These are phyloP conservation scores for Trametes elegans DNA, from an alignment of 768 basidiomycete genomes.

Conservation along the genomic window DNA sequence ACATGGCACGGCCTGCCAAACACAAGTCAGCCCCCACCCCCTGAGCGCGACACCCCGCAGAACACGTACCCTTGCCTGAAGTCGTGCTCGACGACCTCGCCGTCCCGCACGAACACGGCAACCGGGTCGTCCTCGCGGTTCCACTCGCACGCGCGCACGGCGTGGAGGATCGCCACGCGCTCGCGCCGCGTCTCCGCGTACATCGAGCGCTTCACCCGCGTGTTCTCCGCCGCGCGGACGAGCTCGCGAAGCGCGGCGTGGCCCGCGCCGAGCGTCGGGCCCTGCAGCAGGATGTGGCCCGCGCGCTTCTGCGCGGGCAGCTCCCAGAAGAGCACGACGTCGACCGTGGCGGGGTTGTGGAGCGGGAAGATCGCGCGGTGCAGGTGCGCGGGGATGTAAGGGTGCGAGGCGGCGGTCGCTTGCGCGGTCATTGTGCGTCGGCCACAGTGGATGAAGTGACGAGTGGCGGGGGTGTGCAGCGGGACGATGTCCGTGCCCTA, in stretches of 20 bases:
- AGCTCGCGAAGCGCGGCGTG: constrained; percentile 64
- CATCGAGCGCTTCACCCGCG: constrained; percentile 77
- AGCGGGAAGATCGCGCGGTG: constrained; percentile 74
- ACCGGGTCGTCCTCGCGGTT: constrained; percentile 79
- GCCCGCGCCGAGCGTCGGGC: constrained; percentile 61
- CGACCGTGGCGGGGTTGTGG: constrained; percentile 68
- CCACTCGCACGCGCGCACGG: constrained; percentile 70
- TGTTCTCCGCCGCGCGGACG: constrained; percentile 56
- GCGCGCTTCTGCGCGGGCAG: constrained; percentile 55
- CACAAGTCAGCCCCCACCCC: not conserved
- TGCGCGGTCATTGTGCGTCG: constrained; percentile 43
- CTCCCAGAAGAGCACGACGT: constrained; percentile 77
- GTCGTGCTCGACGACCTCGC: constrained; percentile 51
- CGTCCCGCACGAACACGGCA: constrained; percentile 47
- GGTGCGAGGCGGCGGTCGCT: constrained; percentile 40
- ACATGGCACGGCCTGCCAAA: constrained; percentile 52
- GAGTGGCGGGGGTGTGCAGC: constrained; percentile 31
- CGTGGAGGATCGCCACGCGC: constrained; percentile 61
- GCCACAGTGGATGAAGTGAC: constrained; percentile 49
- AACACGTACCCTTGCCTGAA: constrained; percentile 66
- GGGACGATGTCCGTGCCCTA: constrained; percentile 19
- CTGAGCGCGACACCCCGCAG: not conserved
- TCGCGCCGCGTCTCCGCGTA: constrained; percentile 88
- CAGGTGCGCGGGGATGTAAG: constrained; percentile 53
- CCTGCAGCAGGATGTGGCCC: constrained; percentile 60